Percentiles rank a stretch among this genome's conserved stretches.
Conservation (phyloP, 371 early-diverging fungal species). For the Syncephalis plumigaleata region DNA sequence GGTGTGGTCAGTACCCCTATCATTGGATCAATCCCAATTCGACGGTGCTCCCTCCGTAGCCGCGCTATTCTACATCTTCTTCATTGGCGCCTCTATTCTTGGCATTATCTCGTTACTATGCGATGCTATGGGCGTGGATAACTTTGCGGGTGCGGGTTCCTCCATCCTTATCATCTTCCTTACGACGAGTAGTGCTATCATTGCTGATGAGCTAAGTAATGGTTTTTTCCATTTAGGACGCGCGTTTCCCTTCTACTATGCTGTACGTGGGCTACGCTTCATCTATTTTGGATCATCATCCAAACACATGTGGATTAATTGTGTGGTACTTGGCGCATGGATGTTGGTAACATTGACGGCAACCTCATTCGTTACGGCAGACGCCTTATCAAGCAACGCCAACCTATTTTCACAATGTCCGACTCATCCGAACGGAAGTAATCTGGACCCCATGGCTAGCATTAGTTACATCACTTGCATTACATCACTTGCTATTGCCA, state of each 20-base stretch:
- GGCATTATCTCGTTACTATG: constrained; percentile 11
- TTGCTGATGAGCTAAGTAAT: constrained; percentile 11
- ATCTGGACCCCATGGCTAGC: too few species aligned
- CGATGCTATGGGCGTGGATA: constrained; percentile 13
- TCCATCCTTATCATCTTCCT: constrained; percentile 16
- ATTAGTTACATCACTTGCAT: too few species aligned
- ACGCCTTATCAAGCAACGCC: too few species aligned
- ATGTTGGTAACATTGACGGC: constrained; percentile 4
- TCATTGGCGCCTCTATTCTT: constrained; percentile 11
- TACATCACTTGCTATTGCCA: too few species aligned
- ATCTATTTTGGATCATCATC: constrained; percentile 13
- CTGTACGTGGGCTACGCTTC: constrained; percentile 9
- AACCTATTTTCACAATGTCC: too few species aligned
- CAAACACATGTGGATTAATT: constrained; percentile 17
- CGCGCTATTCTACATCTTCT: constrained; percentile 15
- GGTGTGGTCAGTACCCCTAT: constrained; percentile 16
- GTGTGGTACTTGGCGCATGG: constrained; percentile 15
- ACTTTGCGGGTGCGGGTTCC: constrained; percentile 13
- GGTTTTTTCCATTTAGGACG: constrained; percentile 14
- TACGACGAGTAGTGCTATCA: constrained; percentile 13
- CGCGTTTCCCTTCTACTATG: constrained; percentile 15
- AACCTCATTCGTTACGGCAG: too few species aligned
- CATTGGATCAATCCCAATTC: constrained; percentile 10
- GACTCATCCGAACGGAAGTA: too few species aligned
- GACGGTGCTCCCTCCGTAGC: constrained; percentile 10